Evolutionary conservation across 73 alveolate species (phyloP).

Genomic region (Durusdinium trenchii): DNA sequence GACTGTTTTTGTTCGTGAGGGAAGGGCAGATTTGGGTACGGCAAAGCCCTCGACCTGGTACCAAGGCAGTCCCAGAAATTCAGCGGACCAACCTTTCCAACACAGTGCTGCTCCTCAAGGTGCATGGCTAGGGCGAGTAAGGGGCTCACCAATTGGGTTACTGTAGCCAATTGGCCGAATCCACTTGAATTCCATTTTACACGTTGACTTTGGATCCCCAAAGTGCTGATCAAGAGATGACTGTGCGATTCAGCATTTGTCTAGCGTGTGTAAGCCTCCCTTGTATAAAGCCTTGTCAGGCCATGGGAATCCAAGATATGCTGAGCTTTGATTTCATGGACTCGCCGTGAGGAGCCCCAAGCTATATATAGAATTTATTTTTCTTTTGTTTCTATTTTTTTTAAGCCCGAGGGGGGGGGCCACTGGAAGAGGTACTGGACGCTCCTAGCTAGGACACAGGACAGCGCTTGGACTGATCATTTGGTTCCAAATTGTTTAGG

Average conservation of each 20-base stretch:
- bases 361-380: too few species aligned
- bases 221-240: neutral
- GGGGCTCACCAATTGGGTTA: slow-evolving; percentile 87
- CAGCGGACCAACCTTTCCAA: slow-evolving; percentile 99
- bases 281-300: neutral
- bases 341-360: slow-evolving; percentile 99
- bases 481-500: too few species aligned
- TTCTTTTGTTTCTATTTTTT: too few species aligned
- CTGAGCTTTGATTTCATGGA: slow-evolving; percentile 99
- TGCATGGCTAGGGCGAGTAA: slow-evolving; percentile 97
- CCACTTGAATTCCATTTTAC: neutral
- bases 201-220: neutral
- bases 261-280: neutral
- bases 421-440: too few species aligned
- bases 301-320: slow-evolving; percentile 99
- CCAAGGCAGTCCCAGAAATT: slow-evolving; percentile 99
- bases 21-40: neutral
- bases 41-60: too few species aligned
- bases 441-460: too few species aligned
- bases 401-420: too few species aligned
- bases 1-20: neutral
- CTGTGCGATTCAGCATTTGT: neutral
- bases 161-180: neutral
- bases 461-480: too few species aligned
- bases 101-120: slow-evolving; percentile 99